These are phyloP conservation scores for Bipolaris bicolor DNA, from an alignment of 2,329 filamentous ascomycete genomes.

Conservation along the genomic window DNA sequence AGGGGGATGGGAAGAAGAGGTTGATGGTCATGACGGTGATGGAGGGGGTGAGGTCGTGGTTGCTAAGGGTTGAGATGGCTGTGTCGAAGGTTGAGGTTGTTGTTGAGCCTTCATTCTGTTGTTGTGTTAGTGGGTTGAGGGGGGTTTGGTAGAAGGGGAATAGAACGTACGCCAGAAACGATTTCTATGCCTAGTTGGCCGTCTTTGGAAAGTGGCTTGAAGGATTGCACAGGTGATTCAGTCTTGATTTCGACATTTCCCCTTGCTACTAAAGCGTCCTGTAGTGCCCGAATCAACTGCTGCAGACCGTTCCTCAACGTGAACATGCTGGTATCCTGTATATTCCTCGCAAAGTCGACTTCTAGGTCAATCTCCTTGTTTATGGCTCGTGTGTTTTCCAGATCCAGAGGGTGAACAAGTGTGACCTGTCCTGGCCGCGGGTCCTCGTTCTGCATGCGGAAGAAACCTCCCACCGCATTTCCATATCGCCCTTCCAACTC, in stretches of 20 bases:
- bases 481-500: slow-evolving; percentile 57
- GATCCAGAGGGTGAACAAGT: slow-evolving; percentile 32
- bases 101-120: slow-evolving; percentile 19
- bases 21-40: slow-evolving; percentile 93
- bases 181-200: slow-evolving; percentile 29
- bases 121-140: slow-evolving; percentile 14
- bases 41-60: slow-evolving; percentile 62
- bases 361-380: slow-evolving; percentile 47
- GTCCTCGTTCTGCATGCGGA: slow-evolving; percentile 26
- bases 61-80: slow-evolving; percentile 40
- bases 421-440: slow-evolving; percentile 2
- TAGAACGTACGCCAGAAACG: slow-evolving; percentile 30
- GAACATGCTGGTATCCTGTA: slow-evolving; percentile 49
- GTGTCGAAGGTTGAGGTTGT: slow-evolving; percentile 37
- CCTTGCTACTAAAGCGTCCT: slow-evolving; percentile 44
- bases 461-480: slow-evolving; percentile 29
- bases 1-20: slow-evolving; percentile 74
- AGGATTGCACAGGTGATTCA: slow-evolving; percentile 35
- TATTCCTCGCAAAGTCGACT: slow-evolving; percentile 35
- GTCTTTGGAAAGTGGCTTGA: slow-evolving; percentile 19
- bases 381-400: slow-evolving; percentile 32
- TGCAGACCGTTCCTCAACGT: slow-evolving; percentile 54
- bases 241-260: slow-evolving; percentile 51
- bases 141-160: neutral
- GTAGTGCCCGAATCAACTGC: slow-evolving; percentile 48